Percentiles rank a stretch among this genome's conserved stretches.
These are phyloP conservation scores for Amniculicola lignicola DNA, from an alignment of 495 filamentous ascomycete species.

Conservation along the genomic window DNA sequence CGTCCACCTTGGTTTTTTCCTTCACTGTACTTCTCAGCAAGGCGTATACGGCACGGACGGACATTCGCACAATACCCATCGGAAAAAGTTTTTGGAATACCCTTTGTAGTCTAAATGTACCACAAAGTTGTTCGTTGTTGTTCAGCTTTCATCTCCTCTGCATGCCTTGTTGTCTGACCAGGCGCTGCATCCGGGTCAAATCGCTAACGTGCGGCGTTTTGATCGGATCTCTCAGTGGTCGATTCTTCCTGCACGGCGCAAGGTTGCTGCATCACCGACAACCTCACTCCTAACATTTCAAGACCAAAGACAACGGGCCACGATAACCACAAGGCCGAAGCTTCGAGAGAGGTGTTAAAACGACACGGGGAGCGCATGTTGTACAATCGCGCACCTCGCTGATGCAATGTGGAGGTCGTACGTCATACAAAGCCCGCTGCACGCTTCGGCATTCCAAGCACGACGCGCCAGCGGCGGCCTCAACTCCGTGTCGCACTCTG, in stretches of 20 bases:
- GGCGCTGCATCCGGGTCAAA: neutral
- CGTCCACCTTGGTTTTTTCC: neutral
- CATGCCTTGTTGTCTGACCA: constrained; percentile 10
- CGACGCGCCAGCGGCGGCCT: constrained; percentile 5
- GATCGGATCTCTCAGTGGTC: constrained; percentile 6
- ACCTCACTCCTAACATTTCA: constrained; percentile 8
- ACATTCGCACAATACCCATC: constrained; percentile 21
- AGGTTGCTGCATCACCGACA: neutral
- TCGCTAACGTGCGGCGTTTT: constrained; percentile 26
- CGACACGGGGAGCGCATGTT: no score
- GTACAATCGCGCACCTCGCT: no score
- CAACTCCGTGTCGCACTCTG: constrained; percentile 16
- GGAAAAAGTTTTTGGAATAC: constrained; percentile 13
- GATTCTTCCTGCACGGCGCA: neutral
- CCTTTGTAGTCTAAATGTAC: constrained; percentile 29
- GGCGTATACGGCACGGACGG: constrained; percentile 21
- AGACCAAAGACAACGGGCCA: constrained; percentile 1
- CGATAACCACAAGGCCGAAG: neutral
- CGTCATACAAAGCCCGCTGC: neutral
- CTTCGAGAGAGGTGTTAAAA: neutral
- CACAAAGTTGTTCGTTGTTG: constrained; percentile 13
- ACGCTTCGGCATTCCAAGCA: no score
- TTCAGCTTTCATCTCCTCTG: constrained; percentile 5
- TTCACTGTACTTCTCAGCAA: constrained; percentile 17
- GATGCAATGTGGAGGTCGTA: neutral